Base-by-base conservation (phyloP, 805 yeast species). In the Schizosaccharomyces lindneri region DNA sequence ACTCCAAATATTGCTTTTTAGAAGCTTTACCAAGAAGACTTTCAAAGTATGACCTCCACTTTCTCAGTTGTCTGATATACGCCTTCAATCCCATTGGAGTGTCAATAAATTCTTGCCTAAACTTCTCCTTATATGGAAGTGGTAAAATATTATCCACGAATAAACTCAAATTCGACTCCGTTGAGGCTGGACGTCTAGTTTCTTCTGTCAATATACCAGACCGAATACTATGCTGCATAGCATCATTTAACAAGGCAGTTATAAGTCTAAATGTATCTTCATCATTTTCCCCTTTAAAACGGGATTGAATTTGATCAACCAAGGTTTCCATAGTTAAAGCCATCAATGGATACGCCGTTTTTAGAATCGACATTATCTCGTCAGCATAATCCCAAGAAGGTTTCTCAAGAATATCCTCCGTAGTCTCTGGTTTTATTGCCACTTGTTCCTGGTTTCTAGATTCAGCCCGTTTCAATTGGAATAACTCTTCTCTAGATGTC, bases 201-300 rank as follows among this genome's bases (percentile, higher is more conserved):
- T 87, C 95, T 64, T 83, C 94, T 65, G 87, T 79, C 19, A 96
- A 95, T 67, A 83, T 83, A 9, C 89, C 85, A 62, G 88, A 75
- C 43, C 97, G 80, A 68, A 88, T 88, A 71, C 85, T 81, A 68
- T 85, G 87, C 64, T 86, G 95, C 31, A 93, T 84, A 55, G 95
- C 97, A 73, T 93, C 99, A 68, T 87, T 87, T 64, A 93, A 77
- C 63, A 93, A 73, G 0, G 97, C 98, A 64, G 88, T 87, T 60
- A 95, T 89, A 62, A 93, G 76, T 65, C 99, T 77, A 72, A 90
- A 93, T 0, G 96, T 90, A 71, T 93, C 98, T 68, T 90, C 98
- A 71, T 93, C 98, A 0, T 93, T 86, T 57, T 85, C 84, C 43
- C 95, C 83, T 72, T 90, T 93, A 77, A 93, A 93, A 62, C 97